phyloP scores from a whole-genome alignment of 345 rosid genomes.

The Turritis glabra region DNA sequence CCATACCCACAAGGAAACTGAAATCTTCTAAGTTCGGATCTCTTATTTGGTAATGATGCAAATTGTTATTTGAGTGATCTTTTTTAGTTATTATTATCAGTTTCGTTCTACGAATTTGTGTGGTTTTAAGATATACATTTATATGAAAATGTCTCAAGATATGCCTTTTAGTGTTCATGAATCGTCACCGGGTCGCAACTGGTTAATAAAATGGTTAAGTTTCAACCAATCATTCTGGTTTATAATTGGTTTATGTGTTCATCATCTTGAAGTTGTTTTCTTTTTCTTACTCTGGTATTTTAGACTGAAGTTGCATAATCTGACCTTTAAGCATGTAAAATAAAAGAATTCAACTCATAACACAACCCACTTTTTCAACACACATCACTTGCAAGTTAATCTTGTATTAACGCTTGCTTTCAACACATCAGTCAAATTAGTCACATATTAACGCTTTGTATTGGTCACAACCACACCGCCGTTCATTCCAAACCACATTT shows the following conservation, averaged over 20 bases:
- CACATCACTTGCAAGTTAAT: no score
- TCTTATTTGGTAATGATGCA: conserved; percentile 16
- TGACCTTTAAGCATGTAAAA: no score
- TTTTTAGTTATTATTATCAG: not conserved
- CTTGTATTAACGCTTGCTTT: no score
- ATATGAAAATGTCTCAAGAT: conserved; percentile 25
- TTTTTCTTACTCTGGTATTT: not conserved
- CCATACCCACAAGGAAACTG: conserved; percentile 80
- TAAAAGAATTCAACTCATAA: no score
- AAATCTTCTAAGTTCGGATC: conserved; percentile 45
- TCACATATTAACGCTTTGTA: no score
- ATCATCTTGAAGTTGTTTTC: not conserved
- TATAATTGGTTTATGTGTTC: not conserved
- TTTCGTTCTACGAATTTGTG: conserved; percentile 1
- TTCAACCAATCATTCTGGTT: not conserved
- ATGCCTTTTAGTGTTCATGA: conserved; percentile 25
- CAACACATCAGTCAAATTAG: no score
- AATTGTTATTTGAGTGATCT: conserved; percentile 23
- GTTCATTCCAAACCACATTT: no score
- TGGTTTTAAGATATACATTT: conserved; percentile 25
- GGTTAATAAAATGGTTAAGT: conserved; percentile 31
- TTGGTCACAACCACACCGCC: no score
- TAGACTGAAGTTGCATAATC: no score
- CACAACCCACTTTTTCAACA: no score
- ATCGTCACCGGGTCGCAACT: not conserved